Conservation (phyloP, 1,284 basidiomycete species). For the Sanghuangporus sanghuang region DNA sequence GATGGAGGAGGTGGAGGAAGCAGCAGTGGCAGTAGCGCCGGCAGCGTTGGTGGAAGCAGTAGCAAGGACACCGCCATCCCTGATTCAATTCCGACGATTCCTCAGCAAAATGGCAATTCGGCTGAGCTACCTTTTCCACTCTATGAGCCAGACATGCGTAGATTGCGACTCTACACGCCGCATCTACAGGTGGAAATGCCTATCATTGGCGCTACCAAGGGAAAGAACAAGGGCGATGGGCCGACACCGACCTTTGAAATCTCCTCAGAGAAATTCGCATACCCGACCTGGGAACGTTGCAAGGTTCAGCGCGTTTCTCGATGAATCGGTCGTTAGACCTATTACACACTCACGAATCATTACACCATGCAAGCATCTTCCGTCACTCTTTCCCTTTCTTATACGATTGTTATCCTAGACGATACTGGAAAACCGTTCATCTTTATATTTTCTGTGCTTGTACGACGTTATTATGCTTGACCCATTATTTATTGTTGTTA, state of each 20-base stretch:
- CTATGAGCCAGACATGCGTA: constrained; percentile 42
- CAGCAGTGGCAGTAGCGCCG: not conserved
- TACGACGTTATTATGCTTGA: not conserved
- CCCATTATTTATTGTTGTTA: not conserved
- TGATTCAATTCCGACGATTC: not conserved
- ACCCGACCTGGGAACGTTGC: constrained; percentile 62
- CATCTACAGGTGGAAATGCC: constrained; percentile 41
- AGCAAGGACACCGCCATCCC: not conserved
- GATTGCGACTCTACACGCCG: constrained; percentile 44
- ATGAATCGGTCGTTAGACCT: not conserved
- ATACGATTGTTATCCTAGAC: not conserved
- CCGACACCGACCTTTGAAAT: constrained; percentile 29
- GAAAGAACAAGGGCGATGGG: constrained; percentile 28
- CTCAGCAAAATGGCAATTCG: not conserved
- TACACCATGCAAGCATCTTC: not conserved
- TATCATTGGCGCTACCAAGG: constrained; percentile 20
- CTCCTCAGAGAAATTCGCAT: constrained; percentile 41
- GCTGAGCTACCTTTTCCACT: constrained; percentile 41
- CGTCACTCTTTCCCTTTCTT: not conserved
- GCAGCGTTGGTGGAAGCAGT: not conserved
- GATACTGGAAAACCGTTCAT: not conserved
- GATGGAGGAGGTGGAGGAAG: not conserved
- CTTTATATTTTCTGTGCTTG: not conserved
- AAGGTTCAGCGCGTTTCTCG: constrained; percentile 33
- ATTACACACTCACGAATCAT: not conserved